A percentile compares a stretch with the other conserved stretches of the same genome.
These are phyloP conservation scores for Thamnidium elegans DNA, from an alignment of 192 early-diverging fungal species.

Conservation along the genomic window DNA sequence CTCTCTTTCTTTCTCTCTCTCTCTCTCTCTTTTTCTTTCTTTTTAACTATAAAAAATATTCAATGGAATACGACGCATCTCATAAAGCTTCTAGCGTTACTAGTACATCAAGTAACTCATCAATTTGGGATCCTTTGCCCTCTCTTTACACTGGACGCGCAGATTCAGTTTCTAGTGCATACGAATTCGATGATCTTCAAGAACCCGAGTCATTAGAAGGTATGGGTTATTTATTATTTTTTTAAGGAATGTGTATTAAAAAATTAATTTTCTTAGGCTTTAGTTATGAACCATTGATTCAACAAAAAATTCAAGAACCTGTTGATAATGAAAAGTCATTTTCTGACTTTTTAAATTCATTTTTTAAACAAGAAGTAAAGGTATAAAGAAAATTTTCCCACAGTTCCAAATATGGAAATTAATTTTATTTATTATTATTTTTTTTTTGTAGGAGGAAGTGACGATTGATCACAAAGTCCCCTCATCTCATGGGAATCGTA, in stretches of 20 bases:
- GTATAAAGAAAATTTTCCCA: slow-evolving; percentile 5
- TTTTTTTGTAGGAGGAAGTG: neutral
- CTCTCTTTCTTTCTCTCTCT: neutral
- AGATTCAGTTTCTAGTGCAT: slow-evolving; percentile 9
- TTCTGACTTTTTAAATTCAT: slow-evolving; percentile 43
- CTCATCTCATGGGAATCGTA: slow-evolving; percentile 26
- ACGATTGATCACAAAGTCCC: slow-evolving; percentile 34
- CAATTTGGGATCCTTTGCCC: slow-evolving; percentile 18
- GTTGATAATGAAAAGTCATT: slow-evolving; percentile 26
- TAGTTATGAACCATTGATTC: slow-evolving; percentile 21
- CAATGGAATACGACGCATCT: slow-evolving; percentile 20
- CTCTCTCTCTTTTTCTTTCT: neutral
- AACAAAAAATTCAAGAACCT: slow-evolving; percentile 16
- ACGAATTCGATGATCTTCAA: slow-evolving; percentile 9
- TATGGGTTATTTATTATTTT: too few species aligned
- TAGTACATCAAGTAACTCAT: slow-evolving; percentile 6
- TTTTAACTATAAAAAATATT: neutral
- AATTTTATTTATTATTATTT: too few species aligned
- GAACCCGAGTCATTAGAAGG: slow-evolving; percentile 29
- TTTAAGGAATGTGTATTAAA: neutral
- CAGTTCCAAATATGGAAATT: slow-evolving; percentile 28
- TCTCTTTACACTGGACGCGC: slow-evolving; percentile 23
- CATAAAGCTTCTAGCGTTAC: slow-evolving; percentile 8
- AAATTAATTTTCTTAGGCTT: slow-evolving; percentile 9
- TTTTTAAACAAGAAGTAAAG: slow-evolving; percentile 39